Evolutionary conservation across 495 filamentous ascomycete species (phyloP).

Genomic region (Tuber brumale): DNA sequence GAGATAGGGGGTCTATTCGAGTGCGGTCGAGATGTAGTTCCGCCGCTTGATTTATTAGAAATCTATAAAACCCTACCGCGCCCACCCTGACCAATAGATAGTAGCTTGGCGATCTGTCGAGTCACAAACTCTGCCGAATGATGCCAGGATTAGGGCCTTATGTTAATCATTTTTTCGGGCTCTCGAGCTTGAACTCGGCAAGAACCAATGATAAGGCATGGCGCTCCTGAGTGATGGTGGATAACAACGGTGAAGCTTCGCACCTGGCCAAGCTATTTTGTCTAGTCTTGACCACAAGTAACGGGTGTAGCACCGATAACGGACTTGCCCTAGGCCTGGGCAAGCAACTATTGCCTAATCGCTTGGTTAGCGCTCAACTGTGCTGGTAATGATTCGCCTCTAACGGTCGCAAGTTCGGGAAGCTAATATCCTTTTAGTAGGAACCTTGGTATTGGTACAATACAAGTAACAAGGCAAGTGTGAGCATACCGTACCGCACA

Average conservation of each 20-base stretch:
- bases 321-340: background rate
- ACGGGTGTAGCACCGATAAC: background rate
- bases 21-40: conserved; percentile 1
- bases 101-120: background rate
- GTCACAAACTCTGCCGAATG: conserved; percentile 3
- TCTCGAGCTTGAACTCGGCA: background rate
- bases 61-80: conserved; percentile 1
- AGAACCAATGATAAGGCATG: background rate
- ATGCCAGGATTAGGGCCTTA: background rate
- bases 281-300: background rate
- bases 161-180: conserved; percentile 4
- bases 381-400: background rate
- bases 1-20: background rate
- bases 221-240: background rate
- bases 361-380: background rate
- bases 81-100: background rate
- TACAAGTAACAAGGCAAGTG: background rate
- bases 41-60: conserved; percentile 1
- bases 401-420: background rate
- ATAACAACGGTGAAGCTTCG: background rate
- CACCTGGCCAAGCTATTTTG: background rate
- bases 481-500: background rate
- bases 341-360: background rate
- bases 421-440: background rate
- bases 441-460: background rate